phyloP scores from a whole-genome alignment of 163 green algal genomes.

The Scenedesmus sp. region DNA sequence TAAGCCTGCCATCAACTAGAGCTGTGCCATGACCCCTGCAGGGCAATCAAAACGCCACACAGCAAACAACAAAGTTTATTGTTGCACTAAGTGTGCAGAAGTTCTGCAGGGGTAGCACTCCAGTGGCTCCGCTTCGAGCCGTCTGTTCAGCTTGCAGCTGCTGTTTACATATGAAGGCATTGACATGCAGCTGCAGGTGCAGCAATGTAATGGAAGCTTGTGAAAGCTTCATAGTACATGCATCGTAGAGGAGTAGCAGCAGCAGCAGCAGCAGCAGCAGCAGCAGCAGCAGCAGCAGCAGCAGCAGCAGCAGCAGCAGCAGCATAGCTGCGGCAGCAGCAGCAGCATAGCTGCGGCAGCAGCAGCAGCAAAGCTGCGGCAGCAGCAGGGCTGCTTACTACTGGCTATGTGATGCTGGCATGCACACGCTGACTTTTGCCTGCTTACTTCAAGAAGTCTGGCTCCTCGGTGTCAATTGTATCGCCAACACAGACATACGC shows the following conservation, averaged over 20 bases:
- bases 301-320: not conserved
- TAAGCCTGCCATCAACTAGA: constrained; percentile 75
- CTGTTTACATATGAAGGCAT: not conserved
- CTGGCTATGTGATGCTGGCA: not conserved
- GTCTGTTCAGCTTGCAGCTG: not conserved
- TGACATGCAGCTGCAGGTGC: not conserved
- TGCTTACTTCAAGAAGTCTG: constrained; percentile 55
- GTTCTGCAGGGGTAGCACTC: not conserved
- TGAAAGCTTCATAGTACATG: not conserved
- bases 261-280: too few species aligned
- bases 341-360: not conserved
- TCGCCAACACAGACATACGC: constrained; percentile 81
- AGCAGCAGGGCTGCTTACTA: not conserved
- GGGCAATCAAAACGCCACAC: constrained; percentile 31
- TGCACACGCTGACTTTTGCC: not conserved
- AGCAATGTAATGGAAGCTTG: too few species aligned
- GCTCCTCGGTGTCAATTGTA: constrained; percentile 72
- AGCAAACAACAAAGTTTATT: constrained; percentile 54
- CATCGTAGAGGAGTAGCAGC: too few species aligned
- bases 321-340: constrained; percentile 21
- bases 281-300: not conserved
- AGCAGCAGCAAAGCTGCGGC: too few species aligned
- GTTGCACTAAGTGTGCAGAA: constrained; percentile 32
- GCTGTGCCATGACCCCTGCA: constrained; percentile 89
- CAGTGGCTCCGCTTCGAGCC: not conserved